Base-by-base conservation (phyloP, 2,329 filamentous ascomycete genomes). In the Botrytis fragariae region DNA sequence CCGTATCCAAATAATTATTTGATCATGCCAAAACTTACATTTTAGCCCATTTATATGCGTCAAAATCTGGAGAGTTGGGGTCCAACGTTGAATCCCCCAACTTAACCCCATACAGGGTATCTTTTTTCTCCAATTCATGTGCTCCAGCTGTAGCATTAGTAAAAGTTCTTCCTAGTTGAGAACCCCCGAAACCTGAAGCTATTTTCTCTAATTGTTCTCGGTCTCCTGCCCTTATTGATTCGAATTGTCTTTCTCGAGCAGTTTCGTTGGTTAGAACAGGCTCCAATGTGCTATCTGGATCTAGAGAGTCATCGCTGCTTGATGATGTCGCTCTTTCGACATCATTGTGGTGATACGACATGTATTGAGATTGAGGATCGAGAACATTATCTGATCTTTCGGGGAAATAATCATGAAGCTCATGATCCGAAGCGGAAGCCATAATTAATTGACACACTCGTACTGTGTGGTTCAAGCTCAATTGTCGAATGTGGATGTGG, bases 11-110 rank as follows among this genome's bases (percentile, higher is more conserved):
- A n/a, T 18, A 29, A 29, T 45, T n/a, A 32, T 22, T 62, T 32
- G 35, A 35, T 0, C 9, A 20, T 54, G 42, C 44, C n/a, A 29
- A 70, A 70, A 14, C 77, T 67, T 42, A 78, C 77, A 78, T 78
- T 37, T 73, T 73, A 12, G 70, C 61, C 77, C 77, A 78, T 70
- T 77, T 78, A 32, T 76, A 77, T 3, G 74, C 74, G 75, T 78
- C 76, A 69, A 78, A 78, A 39, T 76, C 69, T n/a, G 35, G 83
- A 48, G 82, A 86, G 12, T 78, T 81, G 0, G 87, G 87, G 76
- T 89, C 86, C n/a, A 89, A 81, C 0, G 83, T 81, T 2, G 86
- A 83, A 76, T 88, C 85, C 4, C 81, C 84, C 32, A 84, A 70
- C 35, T 82, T 80, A 12, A 87, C 75, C 4, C 82, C 83, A 16